Evolutionary conservation across 495 filamentous ascomycete genomes (phyloP).

Genomic region (Penicillium taxi): DNA sequence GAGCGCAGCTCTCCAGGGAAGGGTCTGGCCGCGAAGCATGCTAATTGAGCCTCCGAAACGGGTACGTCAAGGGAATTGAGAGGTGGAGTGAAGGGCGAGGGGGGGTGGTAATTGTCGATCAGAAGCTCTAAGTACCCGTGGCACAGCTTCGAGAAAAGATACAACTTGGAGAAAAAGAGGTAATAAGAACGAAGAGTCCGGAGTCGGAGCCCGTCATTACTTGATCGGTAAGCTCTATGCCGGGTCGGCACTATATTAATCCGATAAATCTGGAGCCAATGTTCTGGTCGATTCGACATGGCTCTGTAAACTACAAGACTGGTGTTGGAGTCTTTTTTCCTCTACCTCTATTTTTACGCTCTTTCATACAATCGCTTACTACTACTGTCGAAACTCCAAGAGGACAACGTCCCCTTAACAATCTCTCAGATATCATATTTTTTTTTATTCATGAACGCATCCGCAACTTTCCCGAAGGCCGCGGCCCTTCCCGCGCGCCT

Average conservation of each 20-base stretch:
- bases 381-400: background rate
- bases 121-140: conserved; percentile 9
- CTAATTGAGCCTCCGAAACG: conserved; percentile 23
- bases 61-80: background rate
- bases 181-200: conserved; percentile 12
- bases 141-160: conserved; percentile 12
- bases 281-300: conserved; percentile 2
- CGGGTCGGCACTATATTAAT: conserved; percentile 5
- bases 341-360: conserved; percentile 5
- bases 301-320: conserved; percentile 1
- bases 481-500: conserved; percentile 39
- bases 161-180: conserved; percentile 2
- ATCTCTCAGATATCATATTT: conserved; percentile 12
- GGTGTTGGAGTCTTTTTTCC: conserved; percentile 7
- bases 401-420: conserved; percentile 8
- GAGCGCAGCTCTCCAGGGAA: conserved; percentile 50
- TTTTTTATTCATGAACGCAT: conserved; percentile 32
- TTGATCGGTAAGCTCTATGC: background rate
- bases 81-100: conserved; percentile 1
- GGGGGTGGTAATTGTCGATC: conserved; percentile 1
- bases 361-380: background rate
- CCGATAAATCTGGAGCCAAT: conserved; percentile 21
- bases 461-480: conserved; percentile 39
- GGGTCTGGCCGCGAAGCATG: conserved; percentile 48
- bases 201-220: conserved; percentile 17